Evolutionary conservation across 345 rosid species (phyloP).

Genomic region (Gynandropsis gynandra): DNA sequence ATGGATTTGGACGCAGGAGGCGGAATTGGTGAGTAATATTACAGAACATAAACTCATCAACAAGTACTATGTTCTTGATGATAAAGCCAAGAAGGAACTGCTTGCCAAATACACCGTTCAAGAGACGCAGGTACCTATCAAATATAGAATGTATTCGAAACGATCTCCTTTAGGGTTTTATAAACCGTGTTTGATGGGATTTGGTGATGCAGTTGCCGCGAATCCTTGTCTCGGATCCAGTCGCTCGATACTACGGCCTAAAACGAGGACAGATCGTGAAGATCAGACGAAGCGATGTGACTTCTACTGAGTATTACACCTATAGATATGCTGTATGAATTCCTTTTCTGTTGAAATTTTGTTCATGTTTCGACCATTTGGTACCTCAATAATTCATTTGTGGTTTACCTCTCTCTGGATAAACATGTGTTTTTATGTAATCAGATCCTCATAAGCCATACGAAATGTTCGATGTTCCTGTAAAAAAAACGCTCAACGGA

Average conservation of each 20-base stretch:
- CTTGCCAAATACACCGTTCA: constrained; percentile 42
- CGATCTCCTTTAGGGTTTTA: too few relatives aligned
- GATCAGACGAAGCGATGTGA: constrained; percentile 36
- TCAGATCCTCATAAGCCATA: too few relatives aligned
- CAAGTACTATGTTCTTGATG: constrained; percentile 37
- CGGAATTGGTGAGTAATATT: constrained; percentile 43
- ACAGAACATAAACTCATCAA: constrained; percentile 48
- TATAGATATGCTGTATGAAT: constrained; percentile 37
- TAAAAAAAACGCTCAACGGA: too few relatives aligned
- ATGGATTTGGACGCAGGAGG: constrained; percentile 32
- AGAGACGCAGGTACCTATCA: constrained; percentile 46
- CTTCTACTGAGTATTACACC: constrained; percentile 35
- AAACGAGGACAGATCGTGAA: constrained; percentile 41
- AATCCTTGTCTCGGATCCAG: constrained; percentile 35
- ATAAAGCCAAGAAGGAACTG: constrained; percentile 44
- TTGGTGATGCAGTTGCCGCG: constrained; percentile 31
- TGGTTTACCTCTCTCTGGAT: too few relatives aligned
- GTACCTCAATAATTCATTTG: too few relatives aligned
- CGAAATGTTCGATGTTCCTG: too few relatives aligned
- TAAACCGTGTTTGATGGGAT: background rate
- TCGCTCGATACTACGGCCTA: constrained; percentile 40
- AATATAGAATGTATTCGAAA: too few relatives aligned
- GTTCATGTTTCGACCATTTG: too few relatives aligned
- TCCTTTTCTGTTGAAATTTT: background rate
- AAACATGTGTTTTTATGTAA: too few relatives aligned